Evolutionary conservation across 2,329 filamentous ascomycete genomes (phyloP).

Genomic region (Arthrobotrys sinensis): DNA sequence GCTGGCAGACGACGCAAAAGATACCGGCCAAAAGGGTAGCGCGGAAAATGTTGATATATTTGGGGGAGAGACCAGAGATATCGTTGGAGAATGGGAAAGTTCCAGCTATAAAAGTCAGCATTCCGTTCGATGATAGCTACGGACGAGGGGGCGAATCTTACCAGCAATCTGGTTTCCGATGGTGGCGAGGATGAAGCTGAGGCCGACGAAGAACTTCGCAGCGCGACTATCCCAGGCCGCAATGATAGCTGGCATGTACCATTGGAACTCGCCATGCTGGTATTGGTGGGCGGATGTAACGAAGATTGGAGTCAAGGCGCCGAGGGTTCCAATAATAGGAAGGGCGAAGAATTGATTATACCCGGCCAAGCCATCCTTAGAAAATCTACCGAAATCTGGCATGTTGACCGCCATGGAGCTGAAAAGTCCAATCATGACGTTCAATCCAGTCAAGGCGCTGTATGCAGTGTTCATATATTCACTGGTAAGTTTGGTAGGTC

Average conservation of each 20-base stretch:
- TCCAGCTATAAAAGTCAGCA: constrained; percentile 71
- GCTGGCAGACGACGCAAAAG: constrained; percentile 68
- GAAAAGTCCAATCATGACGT: constrained; percentile 71
- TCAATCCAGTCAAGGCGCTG: constrained; percentile 69
- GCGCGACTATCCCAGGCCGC: constrained; percentile 69
- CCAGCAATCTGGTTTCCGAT: constrained; percentile 69
- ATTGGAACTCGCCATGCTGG: constrained; percentile 70
- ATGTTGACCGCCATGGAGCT: constrained; percentile 72
- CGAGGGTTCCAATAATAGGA: constrained; percentile 70
- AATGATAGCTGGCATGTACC: constrained; percentile 71
- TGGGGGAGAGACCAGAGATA: constrained; percentile 71
- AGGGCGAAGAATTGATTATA: constrained; percentile 70
- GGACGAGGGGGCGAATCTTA: constrained; percentile 51
- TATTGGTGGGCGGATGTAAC: constrained; percentile 70
- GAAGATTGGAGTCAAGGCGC: constrained; percentile 70
- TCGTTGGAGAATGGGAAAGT: constrained; percentile 73
- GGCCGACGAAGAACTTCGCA: constrained; percentile 68
- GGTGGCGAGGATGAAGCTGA: constrained; percentile 68
- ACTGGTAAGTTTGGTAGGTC: constrained; percentile 66
- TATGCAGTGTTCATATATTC: constrained; percentile 69
- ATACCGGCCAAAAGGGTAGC: constrained; percentile 70
- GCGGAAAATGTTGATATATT: constrained; percentile 72
- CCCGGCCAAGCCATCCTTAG: constrained; percentile 68
- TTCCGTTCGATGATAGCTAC: background rate
- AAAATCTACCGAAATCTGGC: constrained; percentile 69